These are phyloP conservation scores for Talaromyces sp. DNA, from an alignment of 2,329 filamentous ascomycete genomes.

Conservation along the genomic window DNA sequence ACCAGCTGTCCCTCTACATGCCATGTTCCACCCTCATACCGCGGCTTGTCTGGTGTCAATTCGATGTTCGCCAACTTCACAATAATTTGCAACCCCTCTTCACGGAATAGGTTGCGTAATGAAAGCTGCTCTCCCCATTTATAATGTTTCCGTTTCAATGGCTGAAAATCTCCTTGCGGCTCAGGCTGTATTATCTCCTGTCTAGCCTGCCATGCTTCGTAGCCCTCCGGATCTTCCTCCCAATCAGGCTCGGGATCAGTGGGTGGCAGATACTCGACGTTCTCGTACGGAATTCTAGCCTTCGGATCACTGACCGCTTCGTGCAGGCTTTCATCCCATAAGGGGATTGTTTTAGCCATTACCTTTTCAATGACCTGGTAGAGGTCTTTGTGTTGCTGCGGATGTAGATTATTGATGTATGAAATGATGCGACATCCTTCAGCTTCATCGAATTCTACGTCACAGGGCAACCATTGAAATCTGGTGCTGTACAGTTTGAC, in stretches of 20 bases:
- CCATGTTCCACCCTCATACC: constrained; percentile 46
- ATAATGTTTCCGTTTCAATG: background rate
- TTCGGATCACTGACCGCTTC: background rate
- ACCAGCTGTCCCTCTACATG: constrained; percentile 46
- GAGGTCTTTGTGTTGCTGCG: constrained; percentile 31
- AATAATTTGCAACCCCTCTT: constrained; percentile 57
- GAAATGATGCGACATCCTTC: constrained; percentile 32
- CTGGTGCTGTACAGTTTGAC: background rate
- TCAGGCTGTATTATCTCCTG: constrained; percentile 26
- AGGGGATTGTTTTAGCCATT: constrained; percentile 27
- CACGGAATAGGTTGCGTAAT: constrained; percentile 33
- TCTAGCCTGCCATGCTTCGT: constrained; percentile 24
- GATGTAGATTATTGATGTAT: constrained; percentile 49
- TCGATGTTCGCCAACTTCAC: constrained; percentile 61
- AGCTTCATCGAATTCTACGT: constrained; percentile 29
- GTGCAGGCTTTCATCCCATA: constrained; percentile 28
- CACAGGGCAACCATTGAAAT: constrained; percentile 47
- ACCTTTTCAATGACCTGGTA: constrained; percentile 41
- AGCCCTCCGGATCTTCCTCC: constrained; percentile 20
- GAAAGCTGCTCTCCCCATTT: constrained; percentile 13
- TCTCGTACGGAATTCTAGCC: constrained; percentile 28
- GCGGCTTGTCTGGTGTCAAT: constrained; percentile 56
- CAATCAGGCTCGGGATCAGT: constrained; percentile 8
- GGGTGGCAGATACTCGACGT: constrained; percentile 24
- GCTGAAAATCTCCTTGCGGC: constrained; percentile 2